These are phyloP conservation scores for Eucalyptus tenuipes DNA, from an alignment of 345 rosid genomes.

Conservation along the genomic window DNA sequence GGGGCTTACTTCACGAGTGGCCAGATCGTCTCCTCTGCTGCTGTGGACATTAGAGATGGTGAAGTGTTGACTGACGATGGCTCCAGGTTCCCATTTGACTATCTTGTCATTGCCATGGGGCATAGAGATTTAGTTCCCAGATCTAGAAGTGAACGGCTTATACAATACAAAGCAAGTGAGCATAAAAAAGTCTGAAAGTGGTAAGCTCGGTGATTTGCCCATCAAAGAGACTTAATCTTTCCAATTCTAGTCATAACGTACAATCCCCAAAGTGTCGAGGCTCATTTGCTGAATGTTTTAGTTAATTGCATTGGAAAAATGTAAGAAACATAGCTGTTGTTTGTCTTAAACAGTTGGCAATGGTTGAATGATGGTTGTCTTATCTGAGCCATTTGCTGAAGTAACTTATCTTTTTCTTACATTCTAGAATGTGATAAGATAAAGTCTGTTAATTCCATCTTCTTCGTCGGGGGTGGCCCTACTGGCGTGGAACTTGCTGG, in stretches of 20 bases:
- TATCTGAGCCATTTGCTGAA: not conserved
- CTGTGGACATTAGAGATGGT: conserved; percentile 15
- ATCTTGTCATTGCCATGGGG: conserved; percentile 38
- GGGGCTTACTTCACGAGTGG: conserved; percentile 28
- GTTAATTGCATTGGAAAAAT: not conserved
- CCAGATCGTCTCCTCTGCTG: conserved; percentile 13
- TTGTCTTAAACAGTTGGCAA: not conserved
- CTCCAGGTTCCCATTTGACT: conserved; percentile 16
- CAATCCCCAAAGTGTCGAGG: not conserved
- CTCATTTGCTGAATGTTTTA: not conserved
- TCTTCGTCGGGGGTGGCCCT: conserved; percentile 31
- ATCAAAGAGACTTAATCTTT: not conserved
- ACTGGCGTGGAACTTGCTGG: conserved; percentile 42
- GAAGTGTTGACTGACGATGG: conserved; percentile 21
- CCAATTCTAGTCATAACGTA: not conserved
- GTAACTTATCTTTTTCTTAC: not conserved
- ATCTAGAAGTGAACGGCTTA: conserved; percentile 17
- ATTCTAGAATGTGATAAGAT: conserved; percentile 15
- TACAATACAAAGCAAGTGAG: conserved; percentile 16
- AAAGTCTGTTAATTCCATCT: conserved; percentile 15
- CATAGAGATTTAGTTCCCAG: conserved; percentile 11
- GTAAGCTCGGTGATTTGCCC: not conserved
- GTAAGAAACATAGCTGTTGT: not conserved
- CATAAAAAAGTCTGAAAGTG: not conserved
- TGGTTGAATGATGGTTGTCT: not conserved